Conservation (phyloP, 2,329 filamentous ascomycete genomes). For the Aspergillus ochraceus region DNA sequence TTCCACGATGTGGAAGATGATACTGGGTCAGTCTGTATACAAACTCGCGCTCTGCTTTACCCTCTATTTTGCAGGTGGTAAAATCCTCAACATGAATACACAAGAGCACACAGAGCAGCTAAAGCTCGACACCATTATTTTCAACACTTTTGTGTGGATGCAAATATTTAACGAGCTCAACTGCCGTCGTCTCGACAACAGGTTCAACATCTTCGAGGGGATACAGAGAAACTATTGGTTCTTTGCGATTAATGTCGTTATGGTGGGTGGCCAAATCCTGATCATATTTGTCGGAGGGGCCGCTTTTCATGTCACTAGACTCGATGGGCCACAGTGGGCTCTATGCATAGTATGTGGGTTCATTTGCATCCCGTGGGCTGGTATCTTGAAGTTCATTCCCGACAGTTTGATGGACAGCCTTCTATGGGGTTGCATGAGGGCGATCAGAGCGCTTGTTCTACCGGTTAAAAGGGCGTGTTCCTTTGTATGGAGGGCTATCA, state of each 20-base stretch:
- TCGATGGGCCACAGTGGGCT: constrained; percentile 75
- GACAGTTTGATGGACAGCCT: neutral
- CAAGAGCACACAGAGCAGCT: constrained; percentile 8
- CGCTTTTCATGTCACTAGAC: constrained; percentile 69
- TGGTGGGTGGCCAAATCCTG: constrained; percentile 84
- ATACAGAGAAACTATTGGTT: constrained; percentile 82
- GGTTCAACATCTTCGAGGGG: constrained; percentile 89
- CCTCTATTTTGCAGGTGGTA: constrained; percentile 59
- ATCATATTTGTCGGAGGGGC: constrained; percentile 81
- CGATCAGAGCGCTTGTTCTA: neutral
- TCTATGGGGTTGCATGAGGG: neutral
- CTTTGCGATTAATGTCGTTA: constrained; percentile 74
- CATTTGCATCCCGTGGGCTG: neutral
- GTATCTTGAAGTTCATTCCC: neutral
- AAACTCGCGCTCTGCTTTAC: constrained; percentile 37
- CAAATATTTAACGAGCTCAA: constrained; percentile 97
- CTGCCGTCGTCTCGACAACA: constrained; percentile 87
- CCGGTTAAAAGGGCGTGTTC: neutral
- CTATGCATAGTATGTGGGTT: constrained; percentile 62
- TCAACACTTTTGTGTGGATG: constrained; percentile 99
- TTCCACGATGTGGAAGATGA: constrained; percentile 45
- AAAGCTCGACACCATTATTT: constrained; percentile 76
- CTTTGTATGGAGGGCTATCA: too few relatives aligned
- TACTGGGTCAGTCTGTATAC: constrained; percentile 40
- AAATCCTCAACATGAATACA: constrained; percentile 54